Conservation (phyloP, 2,329 filamentous ascomycete species). For the Paecilomyces fulvus region DNA sequence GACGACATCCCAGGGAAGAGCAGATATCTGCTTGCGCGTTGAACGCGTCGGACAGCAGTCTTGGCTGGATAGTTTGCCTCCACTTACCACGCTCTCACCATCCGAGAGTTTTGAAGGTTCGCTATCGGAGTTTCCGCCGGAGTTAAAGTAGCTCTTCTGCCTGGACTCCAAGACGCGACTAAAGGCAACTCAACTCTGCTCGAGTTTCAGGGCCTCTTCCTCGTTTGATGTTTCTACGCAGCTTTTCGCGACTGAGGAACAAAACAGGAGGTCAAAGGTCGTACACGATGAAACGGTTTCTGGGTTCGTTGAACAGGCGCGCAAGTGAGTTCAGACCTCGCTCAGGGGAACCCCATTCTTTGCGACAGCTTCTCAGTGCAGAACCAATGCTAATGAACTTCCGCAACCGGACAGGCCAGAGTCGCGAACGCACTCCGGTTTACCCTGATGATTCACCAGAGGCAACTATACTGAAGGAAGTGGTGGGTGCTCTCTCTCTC, state of each 20-base stretch:
- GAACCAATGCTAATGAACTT: not conserved
- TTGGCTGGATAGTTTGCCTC: not conserved
- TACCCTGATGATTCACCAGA: conserved; percentile 32
- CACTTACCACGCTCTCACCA: not conserved
- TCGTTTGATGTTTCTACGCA: not conserved
- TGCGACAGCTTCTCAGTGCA: not conserved
- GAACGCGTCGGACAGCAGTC: not conserved
- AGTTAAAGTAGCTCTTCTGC: conserved; percentile 1
- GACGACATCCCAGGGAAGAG: not conserved
- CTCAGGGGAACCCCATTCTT: not conserved
- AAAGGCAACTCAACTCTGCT: not conserved
- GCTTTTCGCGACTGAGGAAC: not conserved
- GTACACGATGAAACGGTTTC: conserved; percentile 28
- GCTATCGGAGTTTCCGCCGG: not conserved
- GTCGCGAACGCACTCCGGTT: conserved; percentile 11
- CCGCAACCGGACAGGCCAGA: conserved; percentile 2
- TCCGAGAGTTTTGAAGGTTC: not conserved
- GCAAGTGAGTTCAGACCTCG: conserved; percentile 17
- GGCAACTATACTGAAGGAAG: conserved; percentile 29
- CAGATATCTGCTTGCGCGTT: not conserved
- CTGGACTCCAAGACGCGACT: not conserved
- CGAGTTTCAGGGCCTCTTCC: not conserved
- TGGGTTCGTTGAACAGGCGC: conserved; percentile 23
- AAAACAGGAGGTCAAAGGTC: not conserved
- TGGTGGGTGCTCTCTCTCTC: conserved; percentile 22